phyloP scores from a whole-genome alignment of 805 yeast species.

The Peterozyma xylosa region DNA sequence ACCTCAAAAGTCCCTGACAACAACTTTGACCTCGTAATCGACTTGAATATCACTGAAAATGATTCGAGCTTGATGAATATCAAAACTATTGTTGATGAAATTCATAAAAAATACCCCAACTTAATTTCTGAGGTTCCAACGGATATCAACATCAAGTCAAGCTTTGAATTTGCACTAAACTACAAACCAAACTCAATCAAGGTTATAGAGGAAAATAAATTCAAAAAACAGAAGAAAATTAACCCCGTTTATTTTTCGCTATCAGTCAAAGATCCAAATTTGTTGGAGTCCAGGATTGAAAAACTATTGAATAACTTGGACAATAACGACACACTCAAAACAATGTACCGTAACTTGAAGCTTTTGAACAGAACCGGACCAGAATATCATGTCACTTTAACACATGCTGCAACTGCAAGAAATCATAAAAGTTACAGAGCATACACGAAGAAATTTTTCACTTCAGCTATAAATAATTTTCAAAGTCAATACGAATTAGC shows the following conservation, averaged over 20 bases:
- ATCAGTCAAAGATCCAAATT: conserved; percentile 17
- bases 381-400: conserved; percentile 61
- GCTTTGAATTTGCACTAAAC: conserved; percentile 43
- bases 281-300: conserved; percentile 11
- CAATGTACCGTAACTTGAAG: conserved; percentile 15
- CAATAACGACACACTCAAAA: conserved; percentile 1
- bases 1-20: conserved; percentile 47
- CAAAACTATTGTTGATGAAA: conserved; percentile 26
- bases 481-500: conserved; percentile 11
- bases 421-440: conserved; percentile 2
- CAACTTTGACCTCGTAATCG: conserved; percentile 57
- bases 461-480: conserved; percentile 13
- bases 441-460: conserved; percentile 10
- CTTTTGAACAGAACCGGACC: conserved; percentile 33
- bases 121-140: conserved; percentile 34
- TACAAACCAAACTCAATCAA: conserved; percentile 48
- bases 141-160: conserved; percentile 30
- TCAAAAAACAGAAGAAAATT: conserved; percentile 8
- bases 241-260: conserved; percentile 42
- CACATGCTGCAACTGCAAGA: conserved; percentile 28
- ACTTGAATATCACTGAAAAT: conserved; percentile 35
- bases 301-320: conserved; percentile 7
- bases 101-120: conserved; percentile 35
- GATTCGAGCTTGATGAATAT: conserved; percentile 47
- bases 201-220: conserved; percentile 14